phyloP scores from a whole-genome alignment of 306 rosid species.

The Malus sylvestris region DNA sequence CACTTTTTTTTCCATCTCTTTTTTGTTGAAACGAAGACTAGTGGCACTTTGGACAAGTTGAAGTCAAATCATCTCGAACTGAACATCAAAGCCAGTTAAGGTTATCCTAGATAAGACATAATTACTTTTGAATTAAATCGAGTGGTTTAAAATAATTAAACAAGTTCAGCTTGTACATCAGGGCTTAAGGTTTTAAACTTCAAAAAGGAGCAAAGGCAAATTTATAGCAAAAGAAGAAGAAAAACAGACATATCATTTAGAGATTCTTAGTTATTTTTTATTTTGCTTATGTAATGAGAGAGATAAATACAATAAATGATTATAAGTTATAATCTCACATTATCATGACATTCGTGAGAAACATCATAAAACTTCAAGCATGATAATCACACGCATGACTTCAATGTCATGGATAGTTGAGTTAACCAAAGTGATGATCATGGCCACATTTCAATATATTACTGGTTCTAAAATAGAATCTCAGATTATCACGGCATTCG shows the following conservation, averaged over 20 bases:
- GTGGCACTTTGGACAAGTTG: constrained; percentile 9
- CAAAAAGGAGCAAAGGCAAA: neutral
- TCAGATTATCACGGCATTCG: neutral
- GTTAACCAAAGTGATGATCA: neutral
- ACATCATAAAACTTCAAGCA: too few species aligned
- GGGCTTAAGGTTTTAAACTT: neutral
- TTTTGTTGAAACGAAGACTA: constrained; percentile 17
- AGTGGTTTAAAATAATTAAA: neutral
- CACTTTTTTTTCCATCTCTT: constrained; percentile 10
- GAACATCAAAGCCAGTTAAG: constrained; percentile 29
- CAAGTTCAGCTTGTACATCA: neutral
- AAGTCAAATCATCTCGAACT: constrained; percentile 28
- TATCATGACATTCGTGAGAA: too few species aligned
- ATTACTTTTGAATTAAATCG: neutral
- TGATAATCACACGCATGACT: too few species aligned
- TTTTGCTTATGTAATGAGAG: neutral
- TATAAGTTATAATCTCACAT: too few species aligned
- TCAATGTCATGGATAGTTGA: constrained; percentile 4
- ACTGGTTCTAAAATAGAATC: neutral
- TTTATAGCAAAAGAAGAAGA: neutral
- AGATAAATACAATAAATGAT: neutral
- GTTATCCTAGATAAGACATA: constrained; percentile 28
- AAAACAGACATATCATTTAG: constrained; percentile 2
- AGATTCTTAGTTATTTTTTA: neutral
- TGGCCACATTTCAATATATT: neutral